A percentile compares a stretch with the other conserved stretches of the same genome.
These are phyloP conservation scores for Elsinoe arachidis DNA, from an alignment of 2,329 filamentous ascomycete species.

Conservation along the genomic window DNA sequence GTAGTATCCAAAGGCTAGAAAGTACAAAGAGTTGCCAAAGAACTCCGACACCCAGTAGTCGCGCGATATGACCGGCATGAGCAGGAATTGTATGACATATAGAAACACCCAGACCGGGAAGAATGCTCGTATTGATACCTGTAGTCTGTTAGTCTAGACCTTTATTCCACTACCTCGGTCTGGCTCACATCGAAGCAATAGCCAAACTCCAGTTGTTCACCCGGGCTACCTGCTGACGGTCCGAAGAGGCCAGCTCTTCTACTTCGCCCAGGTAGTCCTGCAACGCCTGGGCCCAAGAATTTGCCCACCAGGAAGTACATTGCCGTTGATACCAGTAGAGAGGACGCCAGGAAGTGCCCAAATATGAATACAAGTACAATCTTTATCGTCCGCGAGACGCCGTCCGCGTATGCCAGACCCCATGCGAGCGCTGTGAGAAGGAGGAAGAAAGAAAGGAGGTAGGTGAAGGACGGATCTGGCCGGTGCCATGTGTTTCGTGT, in stretches of 20 bases:
- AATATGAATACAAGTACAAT: conserved; percentile 43
- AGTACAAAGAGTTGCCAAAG: conserved; percentile 57
- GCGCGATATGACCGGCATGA: conserved; percentile 52
- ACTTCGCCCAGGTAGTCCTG: conserved; percentile 43
- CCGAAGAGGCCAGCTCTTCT: conserved; percentile 51
- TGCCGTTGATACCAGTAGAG: conserved; percentile 51
- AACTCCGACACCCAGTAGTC: conserved; percentile 51
- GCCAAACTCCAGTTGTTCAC: conserved; percentile 57
- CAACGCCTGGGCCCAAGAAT: conserved; percentile 50
- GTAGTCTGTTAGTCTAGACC: conserved; percentile 10
- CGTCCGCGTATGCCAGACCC: conserved; percentile 48
- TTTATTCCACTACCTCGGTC: background rate
- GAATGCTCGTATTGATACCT: conserved; percentile 58
- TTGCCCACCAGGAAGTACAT: conserved; percentile 57
- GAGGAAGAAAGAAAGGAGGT: conserved; percentile 58
- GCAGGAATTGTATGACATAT: conserved; percentile 58
- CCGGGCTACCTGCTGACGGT: conserved; percentile 40
- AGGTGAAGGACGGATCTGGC: conserved; percentile 61
- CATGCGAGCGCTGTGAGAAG: conserved; percentile 46
- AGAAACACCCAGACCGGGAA: conserved; percentile 60
- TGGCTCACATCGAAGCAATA: conserved; percentile 58
- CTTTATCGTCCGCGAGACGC: conserved; percentile 34
- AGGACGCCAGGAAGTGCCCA: conserved; percentile 54
- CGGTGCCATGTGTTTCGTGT: conserved; percentile 64
- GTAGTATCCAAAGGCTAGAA: conserved; percentile 58